These are phyloP conservation scores for Atalantia buxifolia DNA, from an alignment of 345 rosid species.

Conservation along the genomic window DNA sequence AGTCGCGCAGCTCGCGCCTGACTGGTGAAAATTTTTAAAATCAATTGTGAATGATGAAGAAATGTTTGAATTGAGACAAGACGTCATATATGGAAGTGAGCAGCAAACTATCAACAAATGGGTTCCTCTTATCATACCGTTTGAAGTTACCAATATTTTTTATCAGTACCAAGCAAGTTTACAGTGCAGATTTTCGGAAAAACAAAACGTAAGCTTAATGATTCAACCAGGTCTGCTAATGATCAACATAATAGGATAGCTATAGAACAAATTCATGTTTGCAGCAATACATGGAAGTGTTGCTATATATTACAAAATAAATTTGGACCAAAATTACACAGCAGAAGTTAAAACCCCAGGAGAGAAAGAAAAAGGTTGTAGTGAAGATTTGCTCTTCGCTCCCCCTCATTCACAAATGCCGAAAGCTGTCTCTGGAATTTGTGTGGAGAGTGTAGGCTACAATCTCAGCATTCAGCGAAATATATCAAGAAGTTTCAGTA, in stretches of 20 bases:
- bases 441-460: not conserved
- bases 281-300: not conserved
- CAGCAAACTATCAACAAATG: no score
- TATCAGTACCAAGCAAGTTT: no score
- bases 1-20: not conserved
- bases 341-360: not conserved
- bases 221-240: not conserved
- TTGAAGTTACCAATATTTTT: no score
- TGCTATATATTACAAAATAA: not conserved
- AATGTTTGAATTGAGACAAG: not conserved
- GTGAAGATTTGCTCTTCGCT: not conserved
- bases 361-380: not conserved
- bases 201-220: no score
- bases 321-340: not conserved
- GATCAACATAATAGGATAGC: not conserved
- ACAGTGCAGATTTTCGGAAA: no score
- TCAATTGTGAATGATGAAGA: not conserved
- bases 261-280: not conserved
- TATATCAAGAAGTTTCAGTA: slow-evolving; percentile 21
- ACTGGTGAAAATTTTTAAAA: not conserved
- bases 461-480: not conserved
- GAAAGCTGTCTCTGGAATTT: not conserved
- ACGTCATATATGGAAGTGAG: not conserved
- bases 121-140: no score
- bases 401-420: not conserved